Conservation (phyloP, 805 yeast species). For the Yarrowia sp. region DNA sequence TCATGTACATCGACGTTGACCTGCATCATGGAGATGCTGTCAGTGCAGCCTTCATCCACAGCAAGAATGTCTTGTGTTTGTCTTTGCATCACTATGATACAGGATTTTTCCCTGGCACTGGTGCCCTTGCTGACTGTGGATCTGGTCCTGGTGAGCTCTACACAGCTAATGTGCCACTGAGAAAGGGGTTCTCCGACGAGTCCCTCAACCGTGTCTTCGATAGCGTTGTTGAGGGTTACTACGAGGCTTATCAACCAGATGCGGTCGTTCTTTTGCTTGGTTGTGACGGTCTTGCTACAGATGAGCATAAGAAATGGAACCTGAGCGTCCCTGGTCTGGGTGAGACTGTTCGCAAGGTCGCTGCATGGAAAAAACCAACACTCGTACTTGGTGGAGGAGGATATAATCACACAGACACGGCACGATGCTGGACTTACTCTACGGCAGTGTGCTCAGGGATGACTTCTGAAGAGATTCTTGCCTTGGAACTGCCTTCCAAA, state of each 20-base stretch:
- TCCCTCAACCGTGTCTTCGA: conserved; percentile 42
- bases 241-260: conserved; percentile 47
- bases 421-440: conserved; percentile 57
- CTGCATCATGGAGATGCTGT: conserved; percentile 84
- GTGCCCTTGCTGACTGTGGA: conserved; percentile 44
- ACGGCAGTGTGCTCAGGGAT: conserved; percentile 33
- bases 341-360: conserved; percentile 38
- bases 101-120: conserved; percentile 77
- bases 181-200: conserved; percentile 54
- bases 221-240: conserved; percentile 46
- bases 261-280: conserved; percentile 67
- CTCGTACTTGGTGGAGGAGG: conserved; percentile 77
- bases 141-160: conserved; percentile 42
- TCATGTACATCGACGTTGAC: conserved; percentile 69
- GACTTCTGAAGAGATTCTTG: not conserved
- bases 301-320: conserved; percentile 67
- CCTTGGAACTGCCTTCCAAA: not conserved
- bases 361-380: conserved; percentile 40
- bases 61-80: conserved; percentile 56
- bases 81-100: conserved; percentile 63
- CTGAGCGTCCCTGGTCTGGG: conserved; percentile 54
- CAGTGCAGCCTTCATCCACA: conserved; percentile 57
- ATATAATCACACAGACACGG: conserved; percentile 58
- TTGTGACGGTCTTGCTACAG: conserved; percentile 69
- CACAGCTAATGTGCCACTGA: conserved; percentile 55